Evolutionary conservation across 768 basidiomycete genomes (phyloP).

Genomic region (Plicaturopsis crispa): DNA sequence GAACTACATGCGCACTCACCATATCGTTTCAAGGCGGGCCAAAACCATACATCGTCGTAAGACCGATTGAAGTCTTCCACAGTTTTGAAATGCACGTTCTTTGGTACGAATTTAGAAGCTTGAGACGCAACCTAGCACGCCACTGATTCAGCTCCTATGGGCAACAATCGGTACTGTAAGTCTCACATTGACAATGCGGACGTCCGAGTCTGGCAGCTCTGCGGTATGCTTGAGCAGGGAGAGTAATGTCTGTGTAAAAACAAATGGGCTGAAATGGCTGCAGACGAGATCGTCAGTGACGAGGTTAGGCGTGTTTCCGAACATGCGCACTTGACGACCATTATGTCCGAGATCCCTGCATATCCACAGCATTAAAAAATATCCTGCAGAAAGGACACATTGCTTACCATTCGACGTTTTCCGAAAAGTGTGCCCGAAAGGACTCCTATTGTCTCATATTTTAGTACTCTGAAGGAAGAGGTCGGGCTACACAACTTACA

Average conservation of each 20-base stretch:
- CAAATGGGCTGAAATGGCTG: conserved; percentile 48
- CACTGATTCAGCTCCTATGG: not conserved
- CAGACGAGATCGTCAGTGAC: not conserved
- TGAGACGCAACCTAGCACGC: not conserved
- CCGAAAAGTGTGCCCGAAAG: no score
- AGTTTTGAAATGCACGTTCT: not conserved
- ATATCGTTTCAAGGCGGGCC: not conserved
- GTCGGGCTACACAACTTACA: conserved; percentile 26
- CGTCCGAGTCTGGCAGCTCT: conserved; percentile 38
- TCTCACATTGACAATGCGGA: conserved; percentile 51
- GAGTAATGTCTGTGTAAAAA: conserved; percentile 46
- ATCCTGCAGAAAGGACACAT: not conserved
- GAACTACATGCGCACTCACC: not conserved
- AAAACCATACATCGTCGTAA: not conserved
- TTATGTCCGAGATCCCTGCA: conserved; percentile 28
- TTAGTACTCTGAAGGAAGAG: no score
- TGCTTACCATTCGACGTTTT: not conserved
- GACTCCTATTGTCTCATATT: no score
- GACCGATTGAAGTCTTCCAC: not conserved
- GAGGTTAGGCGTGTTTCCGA: not conserved
- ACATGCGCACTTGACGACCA: conserved; percentile 32
- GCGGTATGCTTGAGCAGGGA: conserved; percentile 47
- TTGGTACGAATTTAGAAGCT: conserved; percentile 1
- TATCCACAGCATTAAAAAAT: conserved; percentile 3
- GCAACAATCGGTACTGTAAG: not conserved